A percentile compares a stretch with the other conserved stretches of the same genome.
Conservation (phyloP, 78 protist species). For the Planoprotostelium fungivorum region DNA sequence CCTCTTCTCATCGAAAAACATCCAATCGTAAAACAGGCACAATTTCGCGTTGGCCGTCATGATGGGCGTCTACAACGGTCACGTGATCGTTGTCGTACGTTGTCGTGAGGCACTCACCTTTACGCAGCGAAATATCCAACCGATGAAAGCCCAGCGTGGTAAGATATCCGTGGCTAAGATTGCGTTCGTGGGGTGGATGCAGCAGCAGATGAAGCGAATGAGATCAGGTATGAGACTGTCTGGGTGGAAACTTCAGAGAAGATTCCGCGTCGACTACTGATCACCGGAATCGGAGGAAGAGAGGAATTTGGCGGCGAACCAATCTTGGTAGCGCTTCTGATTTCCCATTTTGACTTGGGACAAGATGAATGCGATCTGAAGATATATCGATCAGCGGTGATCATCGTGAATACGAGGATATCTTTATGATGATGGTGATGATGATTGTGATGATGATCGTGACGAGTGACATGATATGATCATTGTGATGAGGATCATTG, state of each 20-base stretch:
- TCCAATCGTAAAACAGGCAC: constrained; percentile 63
- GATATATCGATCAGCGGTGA: constrained; percentile 69
- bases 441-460: too few relatives aligned
- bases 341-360: constrained; percentile 62
- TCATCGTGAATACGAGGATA: too few relatives aligned
- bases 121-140: constrained; percentile 49
- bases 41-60: constrained; percentile 41
- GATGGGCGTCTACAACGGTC: constrained; percentile 14
- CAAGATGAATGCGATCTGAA: constrained; percentile 55
- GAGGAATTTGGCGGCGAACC: constrained; percentile 53
- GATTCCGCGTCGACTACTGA: too few relatives aligned
- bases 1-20: constrained; percentile 27
- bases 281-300: constrained; percentile 3
- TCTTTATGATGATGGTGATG: too few relatives aligned
- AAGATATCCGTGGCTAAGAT: constrained; percentile 48
- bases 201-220: constrained; percentile 65
- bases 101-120: not conserved
- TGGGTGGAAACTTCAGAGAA: too few relatives aligned
- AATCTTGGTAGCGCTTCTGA: constrained; percentile 72
- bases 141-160: constrained; percentile 76
- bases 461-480: too few relatives aligned
- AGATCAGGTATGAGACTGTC: constrained; percentile 66
- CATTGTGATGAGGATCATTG: too few relatives aligned
- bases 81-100: not conserved
- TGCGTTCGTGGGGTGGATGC: constrained; percentile 59